Evolutionary conservation across 495 filamentous ascomycete genomes (phyloP).

Genomic region (Penicillium alfredii): DNA sequence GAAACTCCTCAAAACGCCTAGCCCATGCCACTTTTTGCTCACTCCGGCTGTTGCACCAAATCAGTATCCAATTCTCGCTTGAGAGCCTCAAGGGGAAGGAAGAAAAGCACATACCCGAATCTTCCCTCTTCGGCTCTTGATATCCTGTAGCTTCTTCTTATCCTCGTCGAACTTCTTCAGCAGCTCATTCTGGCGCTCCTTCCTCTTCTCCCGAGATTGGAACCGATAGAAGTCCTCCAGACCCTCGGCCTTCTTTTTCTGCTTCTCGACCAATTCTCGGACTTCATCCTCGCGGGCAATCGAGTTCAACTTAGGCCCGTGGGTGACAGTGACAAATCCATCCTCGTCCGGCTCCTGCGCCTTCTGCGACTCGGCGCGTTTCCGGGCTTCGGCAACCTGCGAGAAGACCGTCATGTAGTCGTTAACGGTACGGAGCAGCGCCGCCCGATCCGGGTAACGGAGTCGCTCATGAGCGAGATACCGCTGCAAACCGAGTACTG

Average conservation of each 20-base stretch:
- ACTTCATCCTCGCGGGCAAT: constrained; percentile 70
- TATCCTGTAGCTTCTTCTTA: constrained; percentile 46
- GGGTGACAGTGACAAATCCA: constrained; percentile 87
- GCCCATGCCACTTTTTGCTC: constrained; percentile 17
- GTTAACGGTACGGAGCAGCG: constrained; percentile 65
- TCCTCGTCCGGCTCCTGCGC: constrained; percentile 84
- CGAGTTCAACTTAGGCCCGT: constrained; percentile 64
- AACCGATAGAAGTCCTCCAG: constrained; percentile 87
- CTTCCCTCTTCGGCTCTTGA: constrained; percentile 46
- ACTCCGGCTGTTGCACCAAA: too few relatives aligned
- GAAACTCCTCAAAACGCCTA: constrained; percentile 25
- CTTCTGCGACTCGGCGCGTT: constrained; percentile 53
- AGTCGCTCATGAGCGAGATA: constrained; percentile 58
- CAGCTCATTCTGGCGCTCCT: constrained; percentile 69
- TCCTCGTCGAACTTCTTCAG: constrained; percentile 49
- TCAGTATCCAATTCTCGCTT: too few relatives aligned
- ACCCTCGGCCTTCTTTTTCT: constrained; percentile 64
- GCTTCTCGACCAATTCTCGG: constrained; percentile 62
- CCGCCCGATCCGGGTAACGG: constrained; percentile 58
- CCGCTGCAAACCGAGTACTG: constrained; percentile 53
- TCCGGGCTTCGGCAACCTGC: constrained; percentile 58
- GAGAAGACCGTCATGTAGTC: constrained; percentile 73
- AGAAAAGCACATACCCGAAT: constrained; percentile 37
- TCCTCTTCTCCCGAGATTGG: constrained; percentile 83
- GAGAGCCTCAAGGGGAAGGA: constrained; percentile 1